Evolutionary conservation across 208 protist genomes (phyloP), one percentile per base, ranked within the genome.

Genomic region (Trypanosoma theileri): DNA sequence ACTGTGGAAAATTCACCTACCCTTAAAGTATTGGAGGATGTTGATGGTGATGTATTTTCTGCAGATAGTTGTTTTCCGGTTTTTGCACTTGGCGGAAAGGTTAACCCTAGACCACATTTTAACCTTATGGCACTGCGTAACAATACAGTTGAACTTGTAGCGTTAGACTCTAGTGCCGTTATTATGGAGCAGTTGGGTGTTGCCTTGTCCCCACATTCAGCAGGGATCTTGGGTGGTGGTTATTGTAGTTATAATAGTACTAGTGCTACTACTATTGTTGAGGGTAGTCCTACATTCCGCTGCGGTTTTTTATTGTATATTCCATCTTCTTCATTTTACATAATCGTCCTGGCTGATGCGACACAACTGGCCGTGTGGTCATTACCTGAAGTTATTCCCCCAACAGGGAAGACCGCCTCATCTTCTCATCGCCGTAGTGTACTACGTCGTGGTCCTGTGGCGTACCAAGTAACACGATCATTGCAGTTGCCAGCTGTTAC

Each of bases 401-500:
- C 35, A 35, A 52, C 13, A 16, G 35, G 46, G 13, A 48, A 41
- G 31, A 44, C 21, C 3, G 45, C 61, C 41, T 24, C 41, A 35
- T 7, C 7, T 45, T 22, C 8, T 46, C 62, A 24, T 28, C 70
- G 62, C 19, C 53, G 46, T 21, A 50, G 46, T 31, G 45, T 46
- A 22, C 28, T 69, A 41, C 40, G 55, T n/a, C 62, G 60, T 26
- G 53, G 56, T 19, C 63, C 70, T 26, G 56, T 69, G 21, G 28
- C 16, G 9, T 75, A 69, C 28, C 52, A 69, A 50, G 56, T 63
- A 26, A 69, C 62, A 26, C 70, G 69, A 50, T 44, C 54, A 24
- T n/a, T 75, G 46, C 52, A 67, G n/a, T 41, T 75, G 3, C 70
- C 70, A 41, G 68, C 53, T 26, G 55, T 75, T 19, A 58, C 56